These are phyloP conservation scores for Pseudogymnoascus sp. DNA, from an alignment of 2,329 filamentous ascomycete genomes.

Conservation along the genomic window DNA sequence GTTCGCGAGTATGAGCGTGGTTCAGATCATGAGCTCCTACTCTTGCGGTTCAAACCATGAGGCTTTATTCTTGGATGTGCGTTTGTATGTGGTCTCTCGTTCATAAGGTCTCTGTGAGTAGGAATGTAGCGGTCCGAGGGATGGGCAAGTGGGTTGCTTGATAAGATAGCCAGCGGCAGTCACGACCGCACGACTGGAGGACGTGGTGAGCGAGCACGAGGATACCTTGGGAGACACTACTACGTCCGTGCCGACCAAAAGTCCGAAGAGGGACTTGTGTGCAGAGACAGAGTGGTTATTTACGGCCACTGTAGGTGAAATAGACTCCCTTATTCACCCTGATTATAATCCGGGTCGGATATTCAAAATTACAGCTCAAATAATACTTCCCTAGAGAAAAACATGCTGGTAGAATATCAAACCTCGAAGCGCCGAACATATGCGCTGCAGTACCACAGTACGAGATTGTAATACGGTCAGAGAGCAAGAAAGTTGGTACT, in stretches of 20 bases:
- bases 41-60: not conserved
- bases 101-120: not conserved
- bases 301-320: not conserved
- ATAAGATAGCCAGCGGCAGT: conserved; percentile 1
- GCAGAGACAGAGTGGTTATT: not conserved
- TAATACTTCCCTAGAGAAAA: not conserved
- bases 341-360: not conserved
- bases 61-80: not conserved
- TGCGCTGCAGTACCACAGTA: not conserved
- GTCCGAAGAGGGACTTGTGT: not conserved
- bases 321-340: not conserved
- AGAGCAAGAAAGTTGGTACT: no score
- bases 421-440: not conserved
- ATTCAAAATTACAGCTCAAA: not conserved
- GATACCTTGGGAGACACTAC: conserved; percentile 8
- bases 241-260: not conserved
- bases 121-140: not conserved
- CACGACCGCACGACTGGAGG: not conserved
- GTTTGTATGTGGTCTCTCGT: not conserved
- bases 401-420: not conserved
- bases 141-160: not conserved
- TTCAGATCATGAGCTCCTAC: not conserved
- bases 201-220: not conserved
- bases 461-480: no score
- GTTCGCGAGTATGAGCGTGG: conserved; percentile 10